Percentiles rank a stretch among this genome's conserved stretches.
phyloP scores from a whole-genome alignment of 805 yeast genomes.

The Candida pseudoglaebosa region DNA sequence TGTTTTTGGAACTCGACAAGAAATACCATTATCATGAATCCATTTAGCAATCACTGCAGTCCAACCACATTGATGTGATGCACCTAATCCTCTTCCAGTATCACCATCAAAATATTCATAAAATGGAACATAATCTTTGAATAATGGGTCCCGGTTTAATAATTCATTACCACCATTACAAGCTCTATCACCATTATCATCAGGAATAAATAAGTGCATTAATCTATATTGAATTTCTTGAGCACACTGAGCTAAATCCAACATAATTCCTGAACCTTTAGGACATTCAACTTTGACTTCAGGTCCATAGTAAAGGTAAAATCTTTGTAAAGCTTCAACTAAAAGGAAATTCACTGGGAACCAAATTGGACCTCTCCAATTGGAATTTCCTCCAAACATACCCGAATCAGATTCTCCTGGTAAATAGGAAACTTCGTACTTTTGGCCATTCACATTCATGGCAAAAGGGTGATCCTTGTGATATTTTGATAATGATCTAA shows the following conservation, averaged over 20 bases:
- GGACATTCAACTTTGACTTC: constrained; percentile 85
- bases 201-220: constrained; percentile 69
- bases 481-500: constrained; percentile 80
- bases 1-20: constrained; percentile 52
- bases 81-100: constrained; percentile 90
- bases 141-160: constrained; percentile 59
- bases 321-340: constrained; percentile 83
- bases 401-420: constrained; percentile 92
- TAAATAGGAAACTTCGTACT: constrained; percentile 66
- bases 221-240: constrained; percentile 85
- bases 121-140: constrained; percentile 72
- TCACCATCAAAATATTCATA: constrained; percentile 92
- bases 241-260: constrained; percentile 85
- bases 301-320: constrained; percentile 84
- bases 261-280: constrained; percentile 68
- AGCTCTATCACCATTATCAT: constrained; percentile 65
- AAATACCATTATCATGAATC: constrained; percentile 83
- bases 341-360: constrained; percentile 85
- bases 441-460: constrained; percentile 76
- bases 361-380: constrained; percentile 98
- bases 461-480: constrained; percentile 82
- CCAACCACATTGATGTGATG: constrained; percentile 96
- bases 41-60: constrained; percentile 88
- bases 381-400: constrained; percentile 93
- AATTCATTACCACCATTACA: constrained; percentile 65